These are phyloP conservation scores for Gryganskiella cystojenkinii DNA, from an alignment of 192 early-diverging fungal species.

Conservation along the genomic window DNA sequence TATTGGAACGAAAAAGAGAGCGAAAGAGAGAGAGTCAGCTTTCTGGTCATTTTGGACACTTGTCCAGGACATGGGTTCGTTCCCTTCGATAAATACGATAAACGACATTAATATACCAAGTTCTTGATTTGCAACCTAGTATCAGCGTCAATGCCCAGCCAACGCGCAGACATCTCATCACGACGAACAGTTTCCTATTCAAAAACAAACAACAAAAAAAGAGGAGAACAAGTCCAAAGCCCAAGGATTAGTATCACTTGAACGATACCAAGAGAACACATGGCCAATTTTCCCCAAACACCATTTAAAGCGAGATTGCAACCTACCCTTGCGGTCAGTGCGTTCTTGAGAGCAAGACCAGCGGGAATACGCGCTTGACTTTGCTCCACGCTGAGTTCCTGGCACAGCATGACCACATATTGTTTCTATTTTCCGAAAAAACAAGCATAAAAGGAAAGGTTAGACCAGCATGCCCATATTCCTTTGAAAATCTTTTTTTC, in stretches of 20 bases:
- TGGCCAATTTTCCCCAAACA: conserved; percentile 2
- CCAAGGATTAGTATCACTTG: neutral
- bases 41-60: conserved; percentile 6
- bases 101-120: no score
- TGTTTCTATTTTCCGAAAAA: conserved; percentile 60
- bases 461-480: neutral
- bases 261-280: conserved; percentile 10
- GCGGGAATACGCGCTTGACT: conserved; percentile 76
- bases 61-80: no score
- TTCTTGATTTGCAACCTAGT: conserved; percentile 79
- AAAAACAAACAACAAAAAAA: neutral
- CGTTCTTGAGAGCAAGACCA: conserved; percentile 95
- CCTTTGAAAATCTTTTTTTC: neutral
- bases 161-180: conserved; percentile 70
- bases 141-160: conserved; percentile 68
- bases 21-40: neutral
- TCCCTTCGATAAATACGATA: no score
- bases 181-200: conserved; percentile 61
- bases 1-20: conserved; percentile 8
- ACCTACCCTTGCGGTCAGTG: conserved; percentile 86
- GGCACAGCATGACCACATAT: conserved; percentile 76
- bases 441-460: conserved; percentile 2
- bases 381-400: conserved; percentile 87
- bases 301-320: neutral
- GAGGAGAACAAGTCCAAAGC: neutral